These are phyloP conservation scores for Syncephalastrum sp. DNA, from an alignment of 371 early-diverging fungal genomes.

Conservation along the genomic window DNA sequence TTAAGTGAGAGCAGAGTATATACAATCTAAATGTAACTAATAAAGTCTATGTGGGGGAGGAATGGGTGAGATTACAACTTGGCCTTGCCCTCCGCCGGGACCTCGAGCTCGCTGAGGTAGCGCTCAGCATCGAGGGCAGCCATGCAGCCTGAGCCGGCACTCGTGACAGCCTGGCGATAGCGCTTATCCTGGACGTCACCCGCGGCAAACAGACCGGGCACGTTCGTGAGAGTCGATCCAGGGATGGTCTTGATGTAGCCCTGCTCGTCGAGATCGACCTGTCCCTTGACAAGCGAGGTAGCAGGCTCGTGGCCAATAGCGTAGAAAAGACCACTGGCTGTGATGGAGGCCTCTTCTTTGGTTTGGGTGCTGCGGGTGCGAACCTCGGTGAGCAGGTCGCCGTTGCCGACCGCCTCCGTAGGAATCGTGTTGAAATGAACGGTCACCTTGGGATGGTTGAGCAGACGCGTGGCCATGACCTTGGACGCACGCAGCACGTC, in stretches of 20 bases:
- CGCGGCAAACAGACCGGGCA: conserved; percentile 95
- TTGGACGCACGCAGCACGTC: conserved; percentile 95
- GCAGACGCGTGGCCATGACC: conserved; percentile 91
- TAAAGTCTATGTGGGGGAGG: too few species aligned
- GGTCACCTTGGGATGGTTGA: conserved; percentile 86
- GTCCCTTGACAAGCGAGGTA: conserved; percentile 73
- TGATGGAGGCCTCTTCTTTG: conserved; percentile 60
- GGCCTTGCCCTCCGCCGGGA: too few species aligned
- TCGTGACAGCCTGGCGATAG: conserved; percentile 84
- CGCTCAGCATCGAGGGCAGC: conserved; percentile 93
- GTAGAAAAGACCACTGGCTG: conserved; percentile 95
- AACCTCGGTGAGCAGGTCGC: conserved; percentile 70
- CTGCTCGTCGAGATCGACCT: conserved; percentile 77
- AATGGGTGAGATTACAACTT: too few species aligned
- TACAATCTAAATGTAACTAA: too few species aligned
- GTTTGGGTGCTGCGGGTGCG: conserved; percentile 74
- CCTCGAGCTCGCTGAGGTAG: conserved; percentile 69
- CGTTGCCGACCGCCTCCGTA: conserved; percentile 84
- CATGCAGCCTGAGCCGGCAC: conserved; percentile 89
- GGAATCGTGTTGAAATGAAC: conserved; percentile 91
- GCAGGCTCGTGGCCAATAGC: conserved; percentile 99
- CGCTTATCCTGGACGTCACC: conserved; percentile 98
- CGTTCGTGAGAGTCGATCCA: conserved; percentile 79
- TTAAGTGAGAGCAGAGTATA: too few species aligned
- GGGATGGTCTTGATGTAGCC: conserved; percentile 91